Evolutionary conservation across 805 yeast species (phyloP), one percentile per base, ranked within the genome.

Genomic region (Suhomyces prunicola): DNA sequence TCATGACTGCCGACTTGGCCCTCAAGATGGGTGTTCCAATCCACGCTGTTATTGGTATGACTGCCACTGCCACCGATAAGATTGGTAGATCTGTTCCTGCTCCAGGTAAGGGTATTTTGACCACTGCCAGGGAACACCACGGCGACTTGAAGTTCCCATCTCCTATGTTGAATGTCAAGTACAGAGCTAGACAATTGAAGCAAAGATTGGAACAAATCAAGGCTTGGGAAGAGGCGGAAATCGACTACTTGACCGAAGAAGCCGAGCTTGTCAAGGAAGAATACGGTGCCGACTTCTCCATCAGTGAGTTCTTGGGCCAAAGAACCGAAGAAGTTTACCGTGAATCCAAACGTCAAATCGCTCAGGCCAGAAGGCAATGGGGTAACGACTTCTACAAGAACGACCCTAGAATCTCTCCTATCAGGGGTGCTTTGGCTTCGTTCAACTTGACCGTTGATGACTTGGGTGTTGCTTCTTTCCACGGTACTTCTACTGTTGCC

Each of bases 61-160:
- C 97, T 53, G 93, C 97, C 52, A 96, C 98, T 66, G 99, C 99
- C 50, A 84, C 96, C 56, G 99, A 94, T 75, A 96, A 92, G 85
- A 93, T 93, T 71, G 97, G 98, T 70, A 88, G 97, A 78, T 92
- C 98, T 48, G 93, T 94, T 61, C 99, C 99, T 60, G 99, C 99
- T 69, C 99, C 99, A 76, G 99, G 99, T 73, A 90, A 93, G 79
- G 99, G 99, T 87, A 88, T 94, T 61, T 82, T 94, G 80, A 94
- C 99, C 56, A 90, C 97, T 68, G 99, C 99, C 54, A 87, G 96
- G 68, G 99, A 96, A 78, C 84, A 86, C 68, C 93, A 87, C 63
- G 89, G 91, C 62, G 82, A 80, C 64, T 79, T 86, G 78, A 86
- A 87, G 74, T 87, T 83, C 80, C 84, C 87, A 62, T 77, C 94